Evolutionary conservation across 148 eudicot genomes (phyloP).

Genomic region (Oxyria digyna): DNA sequence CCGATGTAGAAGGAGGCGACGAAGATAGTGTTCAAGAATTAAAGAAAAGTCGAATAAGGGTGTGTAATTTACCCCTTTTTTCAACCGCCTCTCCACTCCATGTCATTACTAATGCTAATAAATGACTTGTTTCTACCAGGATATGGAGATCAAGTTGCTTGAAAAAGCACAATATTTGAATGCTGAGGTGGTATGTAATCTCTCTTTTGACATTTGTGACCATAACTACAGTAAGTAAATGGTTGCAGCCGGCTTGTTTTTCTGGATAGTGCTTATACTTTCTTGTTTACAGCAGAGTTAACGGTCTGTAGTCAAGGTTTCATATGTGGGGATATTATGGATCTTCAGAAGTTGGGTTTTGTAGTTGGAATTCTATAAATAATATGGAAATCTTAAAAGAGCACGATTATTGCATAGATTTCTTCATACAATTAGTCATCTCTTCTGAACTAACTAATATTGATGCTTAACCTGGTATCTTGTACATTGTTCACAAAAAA

Average conservation of each 20-base stretch:
- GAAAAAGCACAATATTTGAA: conserved; percentile 56
- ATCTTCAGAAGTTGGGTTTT: neutral
- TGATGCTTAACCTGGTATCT: neutral
- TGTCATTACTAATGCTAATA: neutral
- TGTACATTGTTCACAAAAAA: neutral
- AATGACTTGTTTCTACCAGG: conserved; percentile 32
- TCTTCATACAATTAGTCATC: neutral
- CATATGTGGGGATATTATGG: neutral
- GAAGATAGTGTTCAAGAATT: conserved; percentile 82
- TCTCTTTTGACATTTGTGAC: neutral
- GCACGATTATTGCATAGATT: neutral
- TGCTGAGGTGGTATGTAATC: conserved; percentile 60
- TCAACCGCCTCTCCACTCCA: neutral
- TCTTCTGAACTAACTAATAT: neutral
- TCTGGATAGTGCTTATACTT: neutral
- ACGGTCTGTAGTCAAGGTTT: neutral
- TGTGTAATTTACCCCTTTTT: conserved; percentile 18
- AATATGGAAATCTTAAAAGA: neutral
- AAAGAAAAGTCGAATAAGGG: conserved; percentile 74
- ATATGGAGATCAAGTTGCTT: conserved; percentile 78
- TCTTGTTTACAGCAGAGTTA: neutral
- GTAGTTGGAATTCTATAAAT: neutral
- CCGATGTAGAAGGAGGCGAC: conserved; percentile 78
- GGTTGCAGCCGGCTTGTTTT: neutral
- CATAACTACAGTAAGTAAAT: neutral